Evolutionary conservation across 1,284 basidiomycete genomes (phyloP).

Genomic region (Ustilago xerochloae): DNA sequence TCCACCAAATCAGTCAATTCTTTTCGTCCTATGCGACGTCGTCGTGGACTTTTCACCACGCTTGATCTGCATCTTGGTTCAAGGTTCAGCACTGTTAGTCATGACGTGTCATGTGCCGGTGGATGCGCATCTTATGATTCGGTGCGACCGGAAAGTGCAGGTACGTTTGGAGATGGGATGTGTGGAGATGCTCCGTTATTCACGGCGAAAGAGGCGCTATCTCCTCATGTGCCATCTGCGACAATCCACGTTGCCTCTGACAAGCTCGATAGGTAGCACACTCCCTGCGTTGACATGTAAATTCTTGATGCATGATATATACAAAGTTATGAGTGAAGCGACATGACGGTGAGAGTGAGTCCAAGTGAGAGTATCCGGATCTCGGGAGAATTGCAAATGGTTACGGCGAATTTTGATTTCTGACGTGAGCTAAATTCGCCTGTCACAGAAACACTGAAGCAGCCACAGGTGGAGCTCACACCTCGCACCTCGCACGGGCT

Average conservation of each 20-base stretch:
- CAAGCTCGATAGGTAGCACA: no score
- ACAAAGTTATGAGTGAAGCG: no score
- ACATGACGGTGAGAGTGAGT: neutral
- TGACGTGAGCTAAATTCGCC: conserved; percentile 12
- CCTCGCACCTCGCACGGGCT: no score
- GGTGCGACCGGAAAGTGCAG: conserved; percentile 16
- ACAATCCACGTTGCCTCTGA: no score
- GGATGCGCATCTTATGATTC: conserved; percentile 11
- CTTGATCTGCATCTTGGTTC: conserved; percentile 13
- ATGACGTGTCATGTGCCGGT: conserved; percentile 1
- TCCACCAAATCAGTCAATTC: conserved; percentile 21
- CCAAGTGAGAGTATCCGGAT: neutral
- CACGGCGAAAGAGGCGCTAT: neutral
- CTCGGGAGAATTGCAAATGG: neutral
- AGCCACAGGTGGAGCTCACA: no score
- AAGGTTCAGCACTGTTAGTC: conserved; percentile 9
- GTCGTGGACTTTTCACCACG: conserved; percentile 7
- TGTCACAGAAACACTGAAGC: no score
- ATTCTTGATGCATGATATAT: no score
- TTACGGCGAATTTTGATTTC: neutral
- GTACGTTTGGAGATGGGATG: conserved; percentile 24
- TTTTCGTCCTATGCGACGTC: conserved; percentile 2
- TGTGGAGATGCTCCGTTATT: neutral
- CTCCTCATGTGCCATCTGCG: neutral
- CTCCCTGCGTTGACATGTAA: no score